Conservation (phyloP, 2,329 filamentous ascomycete species). For the Gremmenia infestans region DNA sequence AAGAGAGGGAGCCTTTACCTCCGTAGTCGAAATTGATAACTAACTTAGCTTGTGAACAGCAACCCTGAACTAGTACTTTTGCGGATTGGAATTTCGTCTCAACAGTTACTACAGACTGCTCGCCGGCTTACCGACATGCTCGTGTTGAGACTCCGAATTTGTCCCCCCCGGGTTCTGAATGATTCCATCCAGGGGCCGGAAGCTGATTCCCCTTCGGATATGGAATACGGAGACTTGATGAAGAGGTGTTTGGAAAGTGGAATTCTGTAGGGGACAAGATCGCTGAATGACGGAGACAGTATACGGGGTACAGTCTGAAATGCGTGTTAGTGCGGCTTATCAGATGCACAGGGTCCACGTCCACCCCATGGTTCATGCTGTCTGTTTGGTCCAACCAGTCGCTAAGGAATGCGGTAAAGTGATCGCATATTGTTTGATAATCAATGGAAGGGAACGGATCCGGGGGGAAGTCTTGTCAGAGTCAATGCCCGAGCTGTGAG, state of each 20-base stretch:
- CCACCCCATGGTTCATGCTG: background rate
- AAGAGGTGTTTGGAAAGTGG: background rate
- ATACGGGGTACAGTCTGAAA: background rate
- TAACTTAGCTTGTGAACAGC: too few species aligned
- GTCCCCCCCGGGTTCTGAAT: background rate
- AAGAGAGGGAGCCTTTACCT: too few species aligned
- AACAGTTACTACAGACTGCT: too few species aligned
- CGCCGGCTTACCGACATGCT: too few species aligned
- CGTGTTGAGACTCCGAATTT: too few species aligned
- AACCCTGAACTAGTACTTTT: too few species aligned
- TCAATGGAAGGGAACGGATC: background rate
- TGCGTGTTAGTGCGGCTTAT: background rate
- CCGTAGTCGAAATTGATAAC: too few species aligned
- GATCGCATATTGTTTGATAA: constrained; percentile 1
- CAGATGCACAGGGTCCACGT: background rate
- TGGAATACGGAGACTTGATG: background rate
- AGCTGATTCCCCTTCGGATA: background rate
- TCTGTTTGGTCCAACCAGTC: background rate
- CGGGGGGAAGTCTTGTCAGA: background rate
- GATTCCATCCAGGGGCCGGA: background rate
- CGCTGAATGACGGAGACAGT: background rate
- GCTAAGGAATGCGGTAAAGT: background rate
- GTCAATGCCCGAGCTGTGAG: background rate
- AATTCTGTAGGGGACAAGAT: background rate
- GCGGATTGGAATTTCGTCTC: too few species aligned